Evolutionary conservation across 257 asterid genomes (phyloP), one percentile per base, ranked within the genome.

Genomic region (Galeopsis tetrahit): DNA sequence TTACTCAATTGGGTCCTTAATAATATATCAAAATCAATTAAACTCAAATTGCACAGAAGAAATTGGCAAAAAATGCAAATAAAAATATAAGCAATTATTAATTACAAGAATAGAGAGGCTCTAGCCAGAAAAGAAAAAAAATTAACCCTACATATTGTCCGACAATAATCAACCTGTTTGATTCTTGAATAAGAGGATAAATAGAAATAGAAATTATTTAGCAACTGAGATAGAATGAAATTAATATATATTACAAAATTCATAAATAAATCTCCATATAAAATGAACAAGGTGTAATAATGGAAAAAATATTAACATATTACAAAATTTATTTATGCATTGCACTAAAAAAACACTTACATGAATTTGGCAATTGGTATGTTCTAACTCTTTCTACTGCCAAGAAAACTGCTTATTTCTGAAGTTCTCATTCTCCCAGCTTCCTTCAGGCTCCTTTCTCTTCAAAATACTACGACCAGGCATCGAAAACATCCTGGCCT

Each of bases 381-480:
- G 28, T 21, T 21, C 28, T 21, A 21, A 21, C 28, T 21, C 28
- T 21, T 21, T 21, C 28, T 84, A 84, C 67, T 89, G 90, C 93
- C 92, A 85, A 6, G 96, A 80, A 52, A 89, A 76, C 77, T 87
- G 98, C 84, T 86, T 93, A 78, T 75, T 80, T 71, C 92, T 84
- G 82, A 86, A 77, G 82, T 75, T 77, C 59, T 85, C 96, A 10
- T 74, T 73, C 15, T 86, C 97, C 91, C 87, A 77, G 28, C 92
- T 90, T 82, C 88, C 96, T 5, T 93, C 98, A 1, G 92, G 94
- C 76, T 91, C 97, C 68, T 84, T 79, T 82, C 98, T 82, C 83
- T 89, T 93, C 78, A 81, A 43, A 63, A 71, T 70, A 86, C 96
- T 69, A 71, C 88, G 85, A 53, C 95, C 82, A n/a, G 95, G 66